phyloP scores from a whole-genome alignment of 2,329 filamentous ascomycete species.

The Colletotrichum higginsianum region DNA sequence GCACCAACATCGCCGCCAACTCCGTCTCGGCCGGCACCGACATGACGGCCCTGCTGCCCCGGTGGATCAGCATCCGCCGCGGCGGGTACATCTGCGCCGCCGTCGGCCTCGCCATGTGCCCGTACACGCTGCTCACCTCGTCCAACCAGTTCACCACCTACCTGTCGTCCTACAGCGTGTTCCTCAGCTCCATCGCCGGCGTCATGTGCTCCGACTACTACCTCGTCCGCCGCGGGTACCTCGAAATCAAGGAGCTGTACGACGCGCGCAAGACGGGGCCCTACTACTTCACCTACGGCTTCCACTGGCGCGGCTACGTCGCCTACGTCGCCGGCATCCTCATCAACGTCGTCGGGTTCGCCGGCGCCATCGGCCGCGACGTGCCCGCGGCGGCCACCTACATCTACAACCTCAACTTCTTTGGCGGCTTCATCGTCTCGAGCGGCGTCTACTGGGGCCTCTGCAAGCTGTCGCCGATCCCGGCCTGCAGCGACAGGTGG shows the following conservation, averaged over 20 bases:
- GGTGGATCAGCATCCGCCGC: constrained; percentile 87
- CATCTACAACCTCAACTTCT: constrained; percentile 93
- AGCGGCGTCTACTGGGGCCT: constrained; percentile 77
- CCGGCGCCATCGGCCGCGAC: constrained; percentile 78
- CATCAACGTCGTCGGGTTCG: constrained; percentile 94
- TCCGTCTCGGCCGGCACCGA: constrained; percentile 87
- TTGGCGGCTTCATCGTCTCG: constrained; percentile 84
- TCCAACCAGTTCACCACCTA: constrained; percentile 93
- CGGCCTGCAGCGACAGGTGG: constrained; percentile 82
- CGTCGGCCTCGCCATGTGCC: constrained; percentile 88
- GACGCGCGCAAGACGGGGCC: constrained; percentile 75
- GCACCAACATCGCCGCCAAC: constrained; percentile 91
- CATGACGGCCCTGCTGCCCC: constrained; percentile 83
- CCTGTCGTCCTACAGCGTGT: constrained; percentile 91
- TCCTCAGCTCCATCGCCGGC: constrained; percentile 94
- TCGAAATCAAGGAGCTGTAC: constrained; percentile 85
- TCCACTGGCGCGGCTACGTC: constrained; percentile 87
- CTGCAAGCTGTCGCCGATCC: constrained; percentile 79
- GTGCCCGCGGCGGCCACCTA: constrained; percentile 87
- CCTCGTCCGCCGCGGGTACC: constrained; percentile 84
- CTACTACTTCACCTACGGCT: constrained; percentile 82
- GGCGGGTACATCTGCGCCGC: constrained; percentile 88
- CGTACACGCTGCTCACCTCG: constrained; percentile 82
- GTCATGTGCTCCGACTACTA: constrained; percentile 94
- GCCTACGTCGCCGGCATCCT: constrained; percentile 88